Conservation (phyloP, 1,139 yeast species). For the Pichia kudriavzevii region DNA sequence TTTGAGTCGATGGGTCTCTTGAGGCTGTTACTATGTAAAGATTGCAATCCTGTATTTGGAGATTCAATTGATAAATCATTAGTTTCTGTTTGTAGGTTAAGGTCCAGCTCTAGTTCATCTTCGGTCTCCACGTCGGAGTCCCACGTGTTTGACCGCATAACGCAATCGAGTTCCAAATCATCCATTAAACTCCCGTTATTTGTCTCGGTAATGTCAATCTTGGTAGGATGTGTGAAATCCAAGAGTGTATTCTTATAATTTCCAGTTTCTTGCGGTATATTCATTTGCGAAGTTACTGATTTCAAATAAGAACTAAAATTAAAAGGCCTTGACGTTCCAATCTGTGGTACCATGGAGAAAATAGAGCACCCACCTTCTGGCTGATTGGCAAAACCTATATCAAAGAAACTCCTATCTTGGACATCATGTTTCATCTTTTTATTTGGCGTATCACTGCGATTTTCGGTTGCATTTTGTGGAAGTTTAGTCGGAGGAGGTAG, state of each 20-base stretch:
- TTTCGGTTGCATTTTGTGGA: slow-evolving; percentile 1
- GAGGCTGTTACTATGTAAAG: not conserved
- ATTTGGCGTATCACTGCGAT: too few species aligned
- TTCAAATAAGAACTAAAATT: slow-evolving; percentile 22
- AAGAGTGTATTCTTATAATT: slow-evolving; percentile 1
- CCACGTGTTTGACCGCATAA: slow-evolving; percentile 16
- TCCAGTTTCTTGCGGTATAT: slow-evolving; percentile 3
- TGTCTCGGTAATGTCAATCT: slow-evolving; percentile 12
- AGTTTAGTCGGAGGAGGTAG: slow-evolving; percentile 6
- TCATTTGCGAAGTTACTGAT: slow-evolving; percentile 17
- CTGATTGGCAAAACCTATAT: slow-evolving; percentile 7
- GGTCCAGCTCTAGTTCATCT: slow-evolving; percentile 8
- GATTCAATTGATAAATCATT: not conserved
- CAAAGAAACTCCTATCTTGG: slow-evolving; percentile 1
- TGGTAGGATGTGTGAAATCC: slow-evolving; percentile 12
- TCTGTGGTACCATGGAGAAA: slow-evolving; percentile 7
- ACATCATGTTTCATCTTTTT: not conserved
- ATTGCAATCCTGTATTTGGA: too few species aligned
- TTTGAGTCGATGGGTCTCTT: not conserved
- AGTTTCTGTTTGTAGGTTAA: slow-evolving; percentile 3
- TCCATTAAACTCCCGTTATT: slow-evolving; percentile 10
- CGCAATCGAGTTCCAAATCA: slow-evolving; percentile 16
- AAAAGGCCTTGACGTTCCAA: slow-evolving; percentile 5
- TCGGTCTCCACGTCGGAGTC: slow-evolving; percentile 17
- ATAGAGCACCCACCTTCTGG: slow-evolving; percentile 3